Conservation (phyloP, 306 rosid species). For the Mimosa bimucronata region DNA sequence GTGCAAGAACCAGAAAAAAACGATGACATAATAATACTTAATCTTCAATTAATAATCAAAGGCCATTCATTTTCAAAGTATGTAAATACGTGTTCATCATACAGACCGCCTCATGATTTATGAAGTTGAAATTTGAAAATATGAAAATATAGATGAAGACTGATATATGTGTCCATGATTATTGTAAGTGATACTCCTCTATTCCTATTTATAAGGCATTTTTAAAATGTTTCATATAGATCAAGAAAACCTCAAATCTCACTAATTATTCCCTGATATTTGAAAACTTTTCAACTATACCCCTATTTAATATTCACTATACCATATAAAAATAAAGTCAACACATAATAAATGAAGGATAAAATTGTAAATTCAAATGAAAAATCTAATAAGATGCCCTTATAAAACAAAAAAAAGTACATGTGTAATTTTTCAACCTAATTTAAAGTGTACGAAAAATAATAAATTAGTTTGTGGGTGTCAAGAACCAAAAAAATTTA, state of each 20-base stretch:
- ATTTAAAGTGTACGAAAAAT: not conserved
- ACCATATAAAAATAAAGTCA: no score
- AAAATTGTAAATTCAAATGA: no score
- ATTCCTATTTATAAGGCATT: no score
- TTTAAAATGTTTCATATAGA: no score
- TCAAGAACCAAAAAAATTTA: not conserved
- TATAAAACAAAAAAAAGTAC: no score
- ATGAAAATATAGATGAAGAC: not conserved
- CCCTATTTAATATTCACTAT: no score
- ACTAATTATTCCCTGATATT: no score
- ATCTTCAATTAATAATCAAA: not conserved
- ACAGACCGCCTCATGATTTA: not conserved
- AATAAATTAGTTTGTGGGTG: not conserved
- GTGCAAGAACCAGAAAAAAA: not conserved
- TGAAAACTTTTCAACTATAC: no score
- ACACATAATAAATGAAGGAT: no score
- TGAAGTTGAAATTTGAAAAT: not conserved
- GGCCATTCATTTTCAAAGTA: not conserved
- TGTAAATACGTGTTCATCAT: not conserved
- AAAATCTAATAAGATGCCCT: no score
- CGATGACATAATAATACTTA: not conserved
- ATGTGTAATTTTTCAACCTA: not conserved
- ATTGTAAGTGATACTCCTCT: not conserved
- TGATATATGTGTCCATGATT: not conserved
- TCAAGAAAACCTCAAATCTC: no score